Evolutionary conservation across 192 early-diverging fungal species (phyloP), one percentile per base, ranked within the genome.

Genomic region (Phlyctochytrium planicorne): DNA sequence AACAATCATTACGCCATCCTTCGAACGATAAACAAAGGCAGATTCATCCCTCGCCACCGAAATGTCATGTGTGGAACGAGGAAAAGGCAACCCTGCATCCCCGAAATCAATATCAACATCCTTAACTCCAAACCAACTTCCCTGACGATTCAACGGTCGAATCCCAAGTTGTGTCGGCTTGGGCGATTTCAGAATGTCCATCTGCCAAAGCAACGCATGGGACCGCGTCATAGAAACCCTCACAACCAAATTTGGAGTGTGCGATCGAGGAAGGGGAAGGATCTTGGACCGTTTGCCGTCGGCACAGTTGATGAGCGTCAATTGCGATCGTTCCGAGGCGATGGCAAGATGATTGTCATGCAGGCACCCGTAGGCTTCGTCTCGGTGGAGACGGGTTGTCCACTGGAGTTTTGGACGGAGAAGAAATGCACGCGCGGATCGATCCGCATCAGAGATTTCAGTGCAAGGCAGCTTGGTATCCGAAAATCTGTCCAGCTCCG

Each of bases 121-220:
- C 40, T 14, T 20, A 20, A 20, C 40, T 6, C 10, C 40, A 20
- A 20, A 6, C 40, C 40, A 47, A 14, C 40, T 20, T 20, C 10
- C 40, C 10, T 6, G 40, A 14, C 40, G 40, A 6, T 47, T 6
- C 40, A 47, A 47, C 40, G 40, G 40, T 20, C 40, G 40, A 6
- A 47, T 20, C 10, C 10, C 40, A 47, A 47, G 40, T 20, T 47
- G 40, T 20, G 40, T 20, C 6, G 40, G 40, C 40, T 6, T 14
- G 10, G 40, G 40, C 10, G 6, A 6, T 20, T 14, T 6, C 40
- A 47, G 40, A 6, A 47, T 20, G 40, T 47, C 40, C 10, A 6
- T 47, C 40, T 47, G 40, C 40, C 40, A 47, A 47, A 47, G 6
- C 40, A 47, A 47, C 40, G 40, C 40, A 47, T 47, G 40, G 10